Base-by-base conservation (phyloP, 2,329 filamentous ascomycete genomes). In the Colletotrichum graminicola region DNA sequence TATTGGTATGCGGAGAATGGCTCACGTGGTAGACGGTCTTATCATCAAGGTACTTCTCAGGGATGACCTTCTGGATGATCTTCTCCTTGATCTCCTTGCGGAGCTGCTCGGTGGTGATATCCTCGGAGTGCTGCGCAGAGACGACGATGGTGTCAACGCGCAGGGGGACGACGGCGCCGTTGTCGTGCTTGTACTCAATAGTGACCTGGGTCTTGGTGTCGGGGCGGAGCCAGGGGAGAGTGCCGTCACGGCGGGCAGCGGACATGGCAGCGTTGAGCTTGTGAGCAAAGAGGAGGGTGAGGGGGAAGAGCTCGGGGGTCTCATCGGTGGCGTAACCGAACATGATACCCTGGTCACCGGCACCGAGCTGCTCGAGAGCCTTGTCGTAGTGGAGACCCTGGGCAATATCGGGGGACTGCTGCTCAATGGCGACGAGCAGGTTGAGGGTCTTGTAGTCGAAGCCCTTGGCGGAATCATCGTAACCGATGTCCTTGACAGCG, bases 361-460 rank as follows among this genome's bases (percentile, higher is more conserved):
- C 96, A 85, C 96, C 96, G 76, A 99, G 92, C 87, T 97, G 92
- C 91, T 99, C 96, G 61, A 99, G 92, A 77, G 94, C 94, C 88
- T 98, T 90, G 76, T 99, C 96, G 84, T 97, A 97, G 89, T 98
- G 94, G 69, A 99, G 94, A 89, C 96, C 96, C 88, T 98, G 96
- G 78, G 96, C 96, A 81, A 99, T 99, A 85, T 99, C 96, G 80
- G 95, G 93, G 73, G 95, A 98, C 87, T 99, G 96, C 88, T 99
- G 91, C 92, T 99, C 96, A 84, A 99, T 98, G 86, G 95, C 96
- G 79, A 98, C 95, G 78, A 98, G 91, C 81, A 99, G 90, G 88
- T 98, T 98, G 89, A 93, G 95, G 78, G 96, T 99, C 92, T 98
- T 98, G 94, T 98, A 97, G 88, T 99, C 96, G 86, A 99, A 99